Evolutionary conservation across 495 filamentous ascomycete genomes (phyloP), one percentile per base, ranked within the genome.

Genomic region (Trichoderma orchidacearum): DNA sequence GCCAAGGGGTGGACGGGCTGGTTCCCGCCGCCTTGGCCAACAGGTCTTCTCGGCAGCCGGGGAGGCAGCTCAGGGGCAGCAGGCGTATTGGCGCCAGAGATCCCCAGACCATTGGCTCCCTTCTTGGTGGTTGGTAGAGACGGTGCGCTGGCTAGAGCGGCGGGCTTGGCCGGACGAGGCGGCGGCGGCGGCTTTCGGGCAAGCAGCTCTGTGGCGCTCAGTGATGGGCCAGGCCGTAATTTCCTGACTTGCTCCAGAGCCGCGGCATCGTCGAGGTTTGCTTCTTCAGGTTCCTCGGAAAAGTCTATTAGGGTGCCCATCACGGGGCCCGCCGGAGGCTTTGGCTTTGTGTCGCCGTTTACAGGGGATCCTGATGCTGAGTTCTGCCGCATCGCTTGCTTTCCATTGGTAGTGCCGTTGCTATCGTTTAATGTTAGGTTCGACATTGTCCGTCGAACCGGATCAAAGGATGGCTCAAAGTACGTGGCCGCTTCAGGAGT

Each of bases 401-500:
- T 59, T 51, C 61, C 32, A 36, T 45, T 41, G 32, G 48, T 9
- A 31, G 50, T 54, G 28, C 58, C 58, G 45, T 60, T 62, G 28
- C 68, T 67, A 6, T 52, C 53, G 29, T 60, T 55, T 17, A 55
- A 15, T 0, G n/a, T 55, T 17, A 55, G n/a, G 21, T 23, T 30
- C 5, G 53, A 55, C 29, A 35, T 25, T 23, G 30, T 32, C 30
- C 21, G 17, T 25, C 32, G 53, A 27, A 23, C 17, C 29, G 21
- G 23, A 8, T 70, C 70, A 56, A 83, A 79, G 0, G 85, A 80
- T 3, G 85, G 74, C 58, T 95, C 88, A 63, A 95, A 94, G 64
- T 91, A 95, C 3, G 80, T 76, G 30, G 76, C 75, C 35, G 72
- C 73, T 12, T 81, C 74, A 5, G 85, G 73, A 0, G 89, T 95